Conservation (phyloP, 2,329 filamentous ascomycete genomes). For the Claviceps sorghi region DNA sequence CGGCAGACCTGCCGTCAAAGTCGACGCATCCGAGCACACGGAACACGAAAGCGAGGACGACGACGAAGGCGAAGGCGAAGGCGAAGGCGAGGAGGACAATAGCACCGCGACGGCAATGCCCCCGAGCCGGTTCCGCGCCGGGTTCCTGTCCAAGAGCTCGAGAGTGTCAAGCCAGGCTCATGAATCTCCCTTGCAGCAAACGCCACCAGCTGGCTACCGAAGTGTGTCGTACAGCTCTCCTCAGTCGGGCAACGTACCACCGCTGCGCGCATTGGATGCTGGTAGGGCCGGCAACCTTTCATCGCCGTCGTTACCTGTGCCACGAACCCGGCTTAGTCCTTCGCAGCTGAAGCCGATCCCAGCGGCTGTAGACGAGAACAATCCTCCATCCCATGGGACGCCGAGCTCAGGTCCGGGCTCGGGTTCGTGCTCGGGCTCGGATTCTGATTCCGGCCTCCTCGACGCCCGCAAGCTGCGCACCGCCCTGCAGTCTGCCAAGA, state of each 20-base stretch:
- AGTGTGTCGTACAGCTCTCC: conserved; percentile 35
- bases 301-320: conserved; percentile 22
- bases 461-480: conserved; percentile 40
- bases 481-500: conserved; percentile 36
- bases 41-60: conserved; percentile 6
- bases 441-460: conserved; percentile 35
- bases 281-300: conserved; percentile 36
- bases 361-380: conserved; percentile 36
- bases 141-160: conserved; percentile 55
- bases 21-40: conserved; percentile 26
- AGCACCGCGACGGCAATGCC: conserved; percentile 12
- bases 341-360: conserved; percentile 14
- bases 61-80: conserved; percentile 6
- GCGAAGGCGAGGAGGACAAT: conserved; percentile 14
- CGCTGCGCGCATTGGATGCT: conserved; percentile 36
- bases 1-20: conserved; percentile 32
- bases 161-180: conserved; percentile 26
- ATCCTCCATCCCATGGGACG: conserved; percentile 26
- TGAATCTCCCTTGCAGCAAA: conserved; percentile 47
- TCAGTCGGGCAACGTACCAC: conserved; percentile 22
- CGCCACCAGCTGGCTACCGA: conserved; percentile 42
- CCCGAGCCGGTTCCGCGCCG: conserved; percentile 70
- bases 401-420: conserved; percentile 24
- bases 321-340: conserved; percentile 10
- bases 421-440: conserved; percentile 24